Evolutionary conservation across 768 basidiomycete genomes (phyloP), one percentile per base, ranked within the genome.

Genomic region (Cystofilobasidium macerans): DNA sequence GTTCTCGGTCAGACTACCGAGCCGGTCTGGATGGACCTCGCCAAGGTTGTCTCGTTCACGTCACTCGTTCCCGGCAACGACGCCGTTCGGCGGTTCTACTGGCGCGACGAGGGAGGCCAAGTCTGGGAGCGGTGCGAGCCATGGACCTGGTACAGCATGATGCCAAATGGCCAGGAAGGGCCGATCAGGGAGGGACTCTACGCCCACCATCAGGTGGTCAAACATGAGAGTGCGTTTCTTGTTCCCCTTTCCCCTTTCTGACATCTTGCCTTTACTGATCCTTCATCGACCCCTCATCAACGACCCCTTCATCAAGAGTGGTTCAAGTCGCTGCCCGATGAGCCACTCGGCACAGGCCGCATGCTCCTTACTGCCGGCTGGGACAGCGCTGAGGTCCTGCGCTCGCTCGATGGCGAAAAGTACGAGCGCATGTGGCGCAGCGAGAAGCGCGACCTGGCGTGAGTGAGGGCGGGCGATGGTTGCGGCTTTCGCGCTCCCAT

Each of bases 41-140:
- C 40, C 6, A 47, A 59, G 36, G 65, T 48, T 3, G 65, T 67
- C 12, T 38, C 36, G 20, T 67, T 51, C 51, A 7, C 1, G 4
- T 8, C 51, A 30, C 51, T 32, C 43, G 38, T 51, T 8, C 48
- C 59, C 0, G 30, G 47, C 22, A 38, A 33, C 26, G 2, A 53
- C n/a, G n/a, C n/a, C n/a, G 36, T 30, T 22, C 51, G 59, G 51
- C 20, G 51, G 43, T 67, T 67, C 60, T 30, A 60, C n/a, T 42
- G 45, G 57, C 51, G 65, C 42, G 42, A 54, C 20, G 28, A 11
- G 6, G 43, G 28, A 6, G 65, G 65, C 14, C 22, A 3, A 12
- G 51, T 61, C 11, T 33, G 57, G 45, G 65, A 67, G 59, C 36
- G 65, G 33, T 48, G 53, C 13, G 65, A 67, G 43, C 30, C 32